Evolutionary conservation across 305 asterid genomes (phyloP), one percentile per base, ranked within the genome.

Genomic region (Caryopteris hybrid): DNA sequence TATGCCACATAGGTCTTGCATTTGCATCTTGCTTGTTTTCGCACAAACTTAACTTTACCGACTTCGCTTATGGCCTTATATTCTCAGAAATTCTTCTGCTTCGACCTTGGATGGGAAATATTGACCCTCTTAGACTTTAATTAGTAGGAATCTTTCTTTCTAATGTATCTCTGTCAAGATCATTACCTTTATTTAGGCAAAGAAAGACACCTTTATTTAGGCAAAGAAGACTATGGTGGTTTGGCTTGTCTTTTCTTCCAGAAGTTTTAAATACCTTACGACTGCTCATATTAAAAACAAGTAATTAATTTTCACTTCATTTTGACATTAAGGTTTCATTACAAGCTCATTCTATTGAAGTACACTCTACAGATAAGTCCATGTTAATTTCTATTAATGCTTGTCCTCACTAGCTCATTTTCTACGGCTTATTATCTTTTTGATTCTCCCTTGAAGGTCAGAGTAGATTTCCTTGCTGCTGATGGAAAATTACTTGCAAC

Each of bases 391-490:
- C 48, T 46, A 23, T 31, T 4, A 8, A 9, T 47, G 47, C 14
- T 41, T 8, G 11, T 53, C 46, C 41, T 21, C 42, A 41, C 25
- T 50, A 11, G 27, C 21, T 66, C 22, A 66, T 67, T 34, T 47
- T 22, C 11, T 21, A 4, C 7, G 11, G 14, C 62, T 45, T 10
- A 52, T 31, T 27, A 9, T 60, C 56, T 16, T 41, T 22, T 43
- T 50, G 29, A 20, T 60, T 69, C 42, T 41, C 64, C 25, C 18
- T 9, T 80, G 76, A 70, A 94, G 99, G 95, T 91, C 20, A 83
- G 93, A 73, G 88, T 84, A 13, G 96, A 94, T 78, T 86, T 87
- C 79, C 88, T 91, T 34, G 77, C 74, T 54, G 71, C 77, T 58
- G 85, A 86, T 71, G 96, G 96, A 43, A 75, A 74, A 67, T 68